phyloP scores from a whole-genome alignment of 2,329 filamentous ascomycete species.

The Epicoccum sorghinum region DNA sequence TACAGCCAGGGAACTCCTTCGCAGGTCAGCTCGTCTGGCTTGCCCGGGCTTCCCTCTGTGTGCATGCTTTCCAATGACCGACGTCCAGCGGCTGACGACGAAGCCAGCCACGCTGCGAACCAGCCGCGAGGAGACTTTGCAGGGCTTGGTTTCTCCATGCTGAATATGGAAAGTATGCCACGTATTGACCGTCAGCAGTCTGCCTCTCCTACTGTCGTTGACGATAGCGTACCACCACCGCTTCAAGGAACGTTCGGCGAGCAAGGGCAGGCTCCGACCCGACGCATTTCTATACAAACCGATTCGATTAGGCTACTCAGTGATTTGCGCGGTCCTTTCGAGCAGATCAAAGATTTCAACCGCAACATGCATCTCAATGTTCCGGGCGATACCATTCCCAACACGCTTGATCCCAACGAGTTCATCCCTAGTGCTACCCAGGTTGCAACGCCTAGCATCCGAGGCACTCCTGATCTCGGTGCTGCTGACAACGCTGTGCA shows the following conservation, averaged over 20 bases:
- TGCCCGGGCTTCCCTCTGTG: slow-evolving; percentile 46
- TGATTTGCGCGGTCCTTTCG: slow-evolving; percentile 29
- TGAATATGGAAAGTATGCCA: slow-evolving; percentile 32
- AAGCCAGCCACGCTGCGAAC: slow-evolving; percentile 27
- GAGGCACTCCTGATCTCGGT: slow-evolving; percentile 49
- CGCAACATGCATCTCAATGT: slow-evolving; percentile 41
- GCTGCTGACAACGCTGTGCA: slow-evolving; percentile 43
- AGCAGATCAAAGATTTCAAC: slow-evolving; percentile 39
- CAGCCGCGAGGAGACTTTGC: slow-evolving; percentile 31
- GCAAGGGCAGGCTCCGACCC: slow-evolving; percentile 21
- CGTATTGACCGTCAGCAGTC: slow-evolving; percentile 38
- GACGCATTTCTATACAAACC: slow-evolving; percentile 27
- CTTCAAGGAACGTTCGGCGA: slow-evolving; percentile 25
- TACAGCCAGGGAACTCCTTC: slow-evolving; percentile 32
- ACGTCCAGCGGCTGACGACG: slow-evolving; percentile 32
- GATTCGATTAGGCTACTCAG: slow-evolving; percentile 22
- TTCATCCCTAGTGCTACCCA: slow-evolving; percentile 55
- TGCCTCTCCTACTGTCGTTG: slow-evolving; percentile 38
- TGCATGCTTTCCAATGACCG: slow-evolving; percentile 46
- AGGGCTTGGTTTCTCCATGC: slow-evolving; percentile 44
- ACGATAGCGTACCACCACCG: slow-evolving; percentile 24
- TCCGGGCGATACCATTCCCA: slow-evolving; percentile 43
- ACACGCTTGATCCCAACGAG: slow-evolving; percentile 48
- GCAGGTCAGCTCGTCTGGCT: slow-evolving; percentile 41
- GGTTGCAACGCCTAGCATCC: slow-evolving; percentile 54